These are phyloP conservation scores for Mycena belliarum DNA, from an alignment of 768 basidiomycete species.

Conservation along the genomic window DNA sequence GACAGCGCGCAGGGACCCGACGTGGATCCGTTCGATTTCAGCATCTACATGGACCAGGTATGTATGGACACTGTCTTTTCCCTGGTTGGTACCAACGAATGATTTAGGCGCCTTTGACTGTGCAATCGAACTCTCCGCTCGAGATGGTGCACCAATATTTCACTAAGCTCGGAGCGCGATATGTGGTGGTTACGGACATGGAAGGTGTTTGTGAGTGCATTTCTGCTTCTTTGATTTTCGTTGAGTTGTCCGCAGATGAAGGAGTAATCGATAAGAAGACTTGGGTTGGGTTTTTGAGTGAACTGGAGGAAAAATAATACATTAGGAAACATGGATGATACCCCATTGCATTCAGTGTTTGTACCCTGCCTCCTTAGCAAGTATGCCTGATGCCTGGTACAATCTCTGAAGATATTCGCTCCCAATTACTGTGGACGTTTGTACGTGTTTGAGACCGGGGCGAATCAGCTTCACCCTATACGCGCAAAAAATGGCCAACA, in stretches of 20 bases:
- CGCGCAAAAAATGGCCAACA: slow-evolving; percentile 41
- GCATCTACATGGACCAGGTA: slow-evolving; percentile 89
- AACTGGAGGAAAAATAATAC: slow-evolving; percentile 62
- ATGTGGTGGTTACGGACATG: slow-evolving; percentile 80
- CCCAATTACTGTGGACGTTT: slow-evolving; percentile 17
- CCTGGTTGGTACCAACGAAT: no score
- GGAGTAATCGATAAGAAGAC: slow-evolving; percentile 94
- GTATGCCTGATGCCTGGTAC: no score
- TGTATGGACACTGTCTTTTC: slow-evolving; percentile 4
- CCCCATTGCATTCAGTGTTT: no score
- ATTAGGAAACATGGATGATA: neutral
- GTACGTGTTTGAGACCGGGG: slow-evolving; percentile 20
- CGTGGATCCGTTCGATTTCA: slow-evolving; percentile 74
- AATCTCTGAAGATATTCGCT: no score
- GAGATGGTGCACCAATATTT: slow-evolving; percentile 94
- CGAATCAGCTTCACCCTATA: slow-evolving; percentile 6
- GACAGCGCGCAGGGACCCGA: slow-evolving; percentile 37
- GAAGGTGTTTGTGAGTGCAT: slow-evolving; percentile 70
- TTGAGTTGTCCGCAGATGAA: slow-evolving; percentile 52
- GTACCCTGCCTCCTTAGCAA: no score
- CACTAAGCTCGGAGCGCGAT: slow-evolving; percentile 89
- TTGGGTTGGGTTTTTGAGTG: slow-evolving; percentile 86
- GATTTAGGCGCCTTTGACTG: slow-evolving; percentile 78
- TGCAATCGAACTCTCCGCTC: slow-evolving; percentile 82
- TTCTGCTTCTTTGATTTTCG: slow-evolving; percentile 24